These are phyloP conservation scores for Amorphotheca resinae DNA, from an alignment of 495 filamentous ascomycete species.

Conservation along the genomic window DNA sequence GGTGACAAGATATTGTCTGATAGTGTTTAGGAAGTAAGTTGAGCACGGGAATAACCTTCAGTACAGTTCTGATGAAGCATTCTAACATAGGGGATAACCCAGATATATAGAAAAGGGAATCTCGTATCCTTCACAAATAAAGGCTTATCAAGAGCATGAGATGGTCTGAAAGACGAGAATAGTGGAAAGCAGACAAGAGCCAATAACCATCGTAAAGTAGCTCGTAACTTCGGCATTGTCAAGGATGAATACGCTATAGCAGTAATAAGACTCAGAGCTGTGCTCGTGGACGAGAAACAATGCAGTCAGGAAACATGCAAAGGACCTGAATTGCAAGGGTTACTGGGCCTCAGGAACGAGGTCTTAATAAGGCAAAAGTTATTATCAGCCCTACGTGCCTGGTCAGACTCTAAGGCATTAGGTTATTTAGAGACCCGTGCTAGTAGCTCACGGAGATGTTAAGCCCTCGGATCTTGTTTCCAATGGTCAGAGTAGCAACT, in stretches of 20 bases:
- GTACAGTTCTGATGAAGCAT: too few relatives aligned
- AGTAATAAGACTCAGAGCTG: not conserved
- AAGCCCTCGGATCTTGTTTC: slow-evolving; percentile 1
- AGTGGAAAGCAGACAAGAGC: too few relatives aligned
- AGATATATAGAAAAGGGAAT: too few relatives aligned
- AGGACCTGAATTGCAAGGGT: not conserved
- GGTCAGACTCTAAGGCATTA: not conserved
- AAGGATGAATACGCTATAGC: not conserved
- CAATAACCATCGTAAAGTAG: too few relatives aligned
- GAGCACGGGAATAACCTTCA: too few relatives aligned
- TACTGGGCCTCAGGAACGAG: not conserved
- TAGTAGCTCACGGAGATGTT: slow-evolving; percentile 2
- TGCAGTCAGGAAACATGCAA: slow-evolving; percentile 1
- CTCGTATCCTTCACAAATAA: too few relatives aligned
- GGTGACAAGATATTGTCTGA: too few relatives aligned
- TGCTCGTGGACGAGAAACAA: not conserved
- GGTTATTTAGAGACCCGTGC: slow-evolving; percentile 1
- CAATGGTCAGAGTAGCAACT: not conserved
- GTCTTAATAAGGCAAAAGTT: slow-evolving; percentile 1
- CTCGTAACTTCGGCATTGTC: too few relatives aligned
- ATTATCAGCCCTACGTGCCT: slow-evolving; percentile 4
- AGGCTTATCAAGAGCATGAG: too few relatives aligned
- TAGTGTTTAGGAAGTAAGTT: too few relatives aligned
- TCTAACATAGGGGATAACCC: too few relatives aligned
- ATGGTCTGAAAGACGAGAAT: too few relatives aligned